Evolutionary conservation across 495 filamentous ascomycete genomes (phyloP), one percentile per base, ranked within the genome.

Genomic region (Haplographium delicatum): DNA sequence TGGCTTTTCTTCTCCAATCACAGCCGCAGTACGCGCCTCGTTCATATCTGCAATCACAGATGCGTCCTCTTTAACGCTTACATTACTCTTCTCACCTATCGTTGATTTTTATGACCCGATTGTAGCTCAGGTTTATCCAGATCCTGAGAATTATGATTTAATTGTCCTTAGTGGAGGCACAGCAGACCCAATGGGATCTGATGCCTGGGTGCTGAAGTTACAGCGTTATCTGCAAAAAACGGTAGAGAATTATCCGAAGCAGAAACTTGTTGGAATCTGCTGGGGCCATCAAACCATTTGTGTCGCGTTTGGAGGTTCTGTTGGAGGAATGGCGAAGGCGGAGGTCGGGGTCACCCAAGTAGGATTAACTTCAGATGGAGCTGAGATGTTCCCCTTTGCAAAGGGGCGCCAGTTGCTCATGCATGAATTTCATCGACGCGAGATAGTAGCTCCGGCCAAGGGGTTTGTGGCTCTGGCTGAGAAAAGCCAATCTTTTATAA

Each of bases 261-360:
- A 68, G 56, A 76, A 76, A 54, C 42, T 76, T 27, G 47, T 67
- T 9, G 69, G 71, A 0, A 67, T 75, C 15, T 72, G 70, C 61
- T 75, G 71, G 71, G 73, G 72, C 23, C 71, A 75, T 56, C 71
- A 76, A 60, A 71, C 69, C 24, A 67, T 73, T 24, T 56, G 56
- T 5, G 34, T 67, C 19, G 42, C 71, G 15, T 70, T 74, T 54
- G 72, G 73, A 3, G 72, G 65, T 1, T 59, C 57, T 42, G 48
- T 74, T 11, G 67, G 58, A 28, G 68, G 67, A 40, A 66, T 72
- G 58, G 57, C 64, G 2, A 30, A 25, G 27, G 65, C 71, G 13
- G 70, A 74, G 60, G 23, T 47, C 4, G 53, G 47, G 2, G 42
- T 51, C 9, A 28, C 1, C 20, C n/a, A 38, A n/a, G 4, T 56